Conservation (phyloP, 768 basidiomycete species). For the Tephrocybe sp. region DNA sequence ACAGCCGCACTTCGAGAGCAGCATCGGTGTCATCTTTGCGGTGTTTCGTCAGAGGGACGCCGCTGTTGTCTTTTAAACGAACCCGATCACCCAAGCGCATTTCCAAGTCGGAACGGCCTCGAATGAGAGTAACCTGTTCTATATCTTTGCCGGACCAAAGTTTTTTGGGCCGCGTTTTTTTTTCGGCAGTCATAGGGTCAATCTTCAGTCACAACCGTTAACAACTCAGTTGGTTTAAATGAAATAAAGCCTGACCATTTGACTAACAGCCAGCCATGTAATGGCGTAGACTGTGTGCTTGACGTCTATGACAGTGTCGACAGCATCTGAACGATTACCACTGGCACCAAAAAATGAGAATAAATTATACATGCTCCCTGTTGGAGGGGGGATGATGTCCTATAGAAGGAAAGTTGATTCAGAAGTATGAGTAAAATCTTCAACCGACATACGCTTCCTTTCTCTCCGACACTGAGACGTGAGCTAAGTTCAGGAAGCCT, state of each 20-base stretch:
- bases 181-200: conserved; percentile 50
- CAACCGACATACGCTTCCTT: conserved; percentile 54
- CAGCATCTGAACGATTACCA: conserved; percentile 35
- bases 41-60: conserved; percentile 58
- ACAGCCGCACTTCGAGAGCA: conserved; percentile 50
- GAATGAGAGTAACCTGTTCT: conserved; percentile 59
- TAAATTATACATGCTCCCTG: conserved; percentile 41
- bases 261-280: conserved; percentile 86
- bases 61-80: conserved; percentile 46
- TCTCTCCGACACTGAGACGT: conserved; percentile 71
- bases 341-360: conserved; percentile 37
- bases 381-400: conserved; percentile 65
- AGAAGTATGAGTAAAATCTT: conserved; percentile 1
- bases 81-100: conserved; percentile 77
- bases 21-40: conserved; percentile 44
- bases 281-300: conserved; percentile 78
- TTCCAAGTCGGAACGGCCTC: conserved; percentile 56
- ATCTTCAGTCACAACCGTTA: conserved; percentile 43
- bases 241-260: conserved; percentile 52
- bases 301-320: conserved; percentile 68
- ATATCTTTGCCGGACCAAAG: conserved; percentile 75
- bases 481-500: conserved; percentile 77
- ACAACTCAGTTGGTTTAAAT: neutral
- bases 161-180: conserved; percentile 61
- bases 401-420: conserved; percentile 23